Conservation (phyloP, 2,329 filamentous ascomycete genomes). For the Penicillium sclerotigenum region DNA sequence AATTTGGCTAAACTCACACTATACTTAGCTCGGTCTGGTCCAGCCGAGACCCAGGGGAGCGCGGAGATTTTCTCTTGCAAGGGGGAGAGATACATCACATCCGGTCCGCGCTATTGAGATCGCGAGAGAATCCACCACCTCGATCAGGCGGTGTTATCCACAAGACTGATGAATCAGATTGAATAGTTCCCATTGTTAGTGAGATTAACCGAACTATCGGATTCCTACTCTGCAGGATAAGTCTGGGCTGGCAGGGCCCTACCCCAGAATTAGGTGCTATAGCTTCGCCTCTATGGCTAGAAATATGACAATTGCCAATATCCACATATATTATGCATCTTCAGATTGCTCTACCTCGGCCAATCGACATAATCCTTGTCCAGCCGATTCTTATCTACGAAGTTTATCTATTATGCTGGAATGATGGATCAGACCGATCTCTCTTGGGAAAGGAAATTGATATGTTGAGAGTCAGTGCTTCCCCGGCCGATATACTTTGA, state of each 20-base stretch:
- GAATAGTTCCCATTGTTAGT: conserved; percentile 17
- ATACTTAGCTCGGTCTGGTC: not conserved
- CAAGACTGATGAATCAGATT: conserved; percentile 19
- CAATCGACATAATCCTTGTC: not conserved
- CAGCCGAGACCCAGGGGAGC: not conserved
- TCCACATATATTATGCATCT: not conserved
- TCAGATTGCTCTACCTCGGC: not conserved
- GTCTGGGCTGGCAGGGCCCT: conserved; percentile 1
- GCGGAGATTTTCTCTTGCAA: conserved; percentile 3
- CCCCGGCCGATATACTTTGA: conserved; percentile 20
- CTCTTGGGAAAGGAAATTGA: conserved; percentile 8
- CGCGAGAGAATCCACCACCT: conserved; percentile 6
- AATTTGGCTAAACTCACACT: not conserved
- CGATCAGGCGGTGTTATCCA: not conserved
- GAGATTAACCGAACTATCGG: conserved; percentile 13
- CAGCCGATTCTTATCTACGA: conserved; percentile 1
- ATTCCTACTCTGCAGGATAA: not conserved
- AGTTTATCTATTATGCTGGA: conserved; percentile 18
- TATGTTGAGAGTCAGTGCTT: conserved; percentile 12
- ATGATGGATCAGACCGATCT: conserved; percentile 21
- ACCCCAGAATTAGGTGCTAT: conserved; percentile 3
- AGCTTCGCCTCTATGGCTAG: not conserved
- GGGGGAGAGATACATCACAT: conserved; percentile 21
- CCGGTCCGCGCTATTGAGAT: conserved; percentile 10
- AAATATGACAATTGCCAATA: conserved; percentile 1